phyloP scores from a whole-genome alignment of 129 eudicot species.

The Dittrichia graveolens region DNA sequence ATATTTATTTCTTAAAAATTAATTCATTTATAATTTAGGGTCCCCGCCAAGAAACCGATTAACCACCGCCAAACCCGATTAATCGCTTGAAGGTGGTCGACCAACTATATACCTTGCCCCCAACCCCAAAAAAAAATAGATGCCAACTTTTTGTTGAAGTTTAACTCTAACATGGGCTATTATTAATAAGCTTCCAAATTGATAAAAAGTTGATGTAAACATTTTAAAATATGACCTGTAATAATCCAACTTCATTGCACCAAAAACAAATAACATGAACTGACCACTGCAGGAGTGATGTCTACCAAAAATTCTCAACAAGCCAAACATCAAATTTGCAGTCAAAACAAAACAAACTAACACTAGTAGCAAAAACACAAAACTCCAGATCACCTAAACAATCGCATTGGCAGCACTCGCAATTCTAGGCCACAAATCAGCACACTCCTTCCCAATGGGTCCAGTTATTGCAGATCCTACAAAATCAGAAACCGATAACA shows the following conservation, averaged over 20 bases:
- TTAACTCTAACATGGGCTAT: too few species aligned
- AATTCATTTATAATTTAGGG: too few species aligned
- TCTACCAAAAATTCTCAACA: slow-evolving; percentile 23
- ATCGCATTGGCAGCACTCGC: slow-evolving; percentile 93
- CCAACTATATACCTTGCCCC: too few species aligned
- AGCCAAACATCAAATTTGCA: not conserved
- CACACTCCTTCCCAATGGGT: slow-evolving; percentile 91
- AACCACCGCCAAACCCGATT: too few species aligned
- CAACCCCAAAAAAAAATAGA: too few species aligned
- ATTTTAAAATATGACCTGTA: too few species aligned
- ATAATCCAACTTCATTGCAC: not conserved
- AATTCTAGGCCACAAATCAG: slow-evolving; percentile 92
- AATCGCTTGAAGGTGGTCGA: too few species aligned
- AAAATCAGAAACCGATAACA: not conserved
- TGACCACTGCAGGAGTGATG: not conserved
- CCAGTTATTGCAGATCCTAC: slow-evolving; percentile 92
- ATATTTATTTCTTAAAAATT: too few species aligned
- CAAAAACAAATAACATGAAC: not conserved
- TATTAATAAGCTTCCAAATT: too few species aligned
- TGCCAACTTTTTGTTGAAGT: too few species aligned
- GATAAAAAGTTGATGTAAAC: too few species aligned
- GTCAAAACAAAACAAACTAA: slow-evolving; percentile 19
- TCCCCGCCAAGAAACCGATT: too few species aligned
- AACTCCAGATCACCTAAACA: slow-evolving; percentile 39
- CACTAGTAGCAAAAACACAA: slow-evolving; percentile 2